These are phyloP conservation scores for Mycena indigotica DNA, from an alignment of 768 basidiomycete genomes.

Conservation along the genomic window DNA sequence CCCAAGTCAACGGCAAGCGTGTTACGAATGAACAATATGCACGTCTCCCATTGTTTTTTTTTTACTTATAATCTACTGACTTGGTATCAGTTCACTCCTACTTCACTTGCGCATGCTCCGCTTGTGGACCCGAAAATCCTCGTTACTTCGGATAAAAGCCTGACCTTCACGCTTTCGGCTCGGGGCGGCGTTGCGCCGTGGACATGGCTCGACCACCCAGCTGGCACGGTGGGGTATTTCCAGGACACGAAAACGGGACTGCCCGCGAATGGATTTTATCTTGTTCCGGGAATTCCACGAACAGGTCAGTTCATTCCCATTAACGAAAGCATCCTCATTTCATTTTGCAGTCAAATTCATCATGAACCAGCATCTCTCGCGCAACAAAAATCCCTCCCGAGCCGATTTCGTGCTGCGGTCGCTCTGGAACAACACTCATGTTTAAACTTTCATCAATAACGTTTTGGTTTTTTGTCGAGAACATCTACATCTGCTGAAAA, in stretches of 20 bases:
- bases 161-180: conserved; percentile 56
- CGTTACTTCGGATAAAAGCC: conserved; percentile 32
- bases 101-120: conserved; percentile 46
- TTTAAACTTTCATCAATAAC: no score
- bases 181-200: conserved; percentile 56
- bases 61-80: conserved; percentile 3
- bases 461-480: no score
- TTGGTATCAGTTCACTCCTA: conserved; percentile 50
- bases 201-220: conserved; percentile 64
- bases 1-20: conserved; percentile 40
- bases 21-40: conserved; percentile 58
- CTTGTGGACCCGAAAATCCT: conserved; percentile 54
- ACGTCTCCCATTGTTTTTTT: conserved; percentile 23
- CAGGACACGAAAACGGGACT: conserved; percentile 42
- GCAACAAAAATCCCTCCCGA: conserved; percentile 37
- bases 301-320: conserved; percentile 40
- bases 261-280: conserved; percentile 56
- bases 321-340: not conserved
- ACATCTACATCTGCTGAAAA: no score
- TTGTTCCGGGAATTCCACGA: conserved; percentile 55
- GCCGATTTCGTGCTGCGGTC: conserved; percentile 53
- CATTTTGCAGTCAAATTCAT: conserved; percentile 42
- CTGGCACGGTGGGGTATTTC: conserved; percentile 56
- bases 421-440: conserved; percentile 57
- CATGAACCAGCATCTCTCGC: conserved; percentile 42